Conservation (phyloP, 495 filamentous ascomycete genomes). For the Hypoxylon cercidicola region DNA sequence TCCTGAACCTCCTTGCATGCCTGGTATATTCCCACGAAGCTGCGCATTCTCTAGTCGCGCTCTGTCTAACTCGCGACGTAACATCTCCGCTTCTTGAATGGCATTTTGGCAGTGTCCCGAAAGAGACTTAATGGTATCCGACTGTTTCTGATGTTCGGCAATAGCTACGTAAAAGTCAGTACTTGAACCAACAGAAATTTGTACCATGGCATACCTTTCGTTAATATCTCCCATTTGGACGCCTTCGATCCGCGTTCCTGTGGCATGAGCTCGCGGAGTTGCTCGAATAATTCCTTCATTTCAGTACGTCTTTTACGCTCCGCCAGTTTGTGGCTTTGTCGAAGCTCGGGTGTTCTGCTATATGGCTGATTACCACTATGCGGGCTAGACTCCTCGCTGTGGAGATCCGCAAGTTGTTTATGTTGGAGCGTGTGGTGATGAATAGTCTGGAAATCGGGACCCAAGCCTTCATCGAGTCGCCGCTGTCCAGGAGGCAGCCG, state of each 20-base stretch:
- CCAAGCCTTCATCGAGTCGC: slow-evolving; percentile 65
- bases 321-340: slow-evolving; percentile 94
- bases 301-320: slow-evolving; percentile 96
- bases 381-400: slow-evolving; percentile 64
- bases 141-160: slow-evolving; percentile 62
- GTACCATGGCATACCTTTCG: slow-evolving; percentile 73
- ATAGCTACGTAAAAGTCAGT: slow-evolving; percentile 56
- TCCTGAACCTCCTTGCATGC: slow-evolving; percentile 28
- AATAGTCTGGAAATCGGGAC: slow-evolving; percentile 56
- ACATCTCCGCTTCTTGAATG: slow-evolving; percentile 56
- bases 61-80: slow-evolving; percentile 58
- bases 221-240: slow-evolving; percentile 99
- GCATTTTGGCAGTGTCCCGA: slow-evolving; percentile 48
- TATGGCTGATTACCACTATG: slow-evolving; percentile 78
- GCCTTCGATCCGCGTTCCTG: slow-evolving; percentile 90
- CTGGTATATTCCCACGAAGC: slow-evolving; percentile 49
- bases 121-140: slow-evolving; percentile 50
- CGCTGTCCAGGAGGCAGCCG: slow-evolving; percentile 77
- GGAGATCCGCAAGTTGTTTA: slow-evolving; percentile 73
- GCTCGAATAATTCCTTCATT: slow-evolving; percentile 98
- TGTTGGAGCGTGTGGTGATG: slow-evolving; percentile 84
- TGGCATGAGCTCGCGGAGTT: slow-evolving; percentile 81
- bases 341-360: slow-evolving; percentile 92
- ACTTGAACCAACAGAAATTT: background rate
- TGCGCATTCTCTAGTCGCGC: slow-evolving; percentile 67